Percentiles rank a stretch among this genome's conserved stretches.
Conservation (phyloP, 2,329 filamentous ascomycete species). For the Didymella arachidicola region DNA sequence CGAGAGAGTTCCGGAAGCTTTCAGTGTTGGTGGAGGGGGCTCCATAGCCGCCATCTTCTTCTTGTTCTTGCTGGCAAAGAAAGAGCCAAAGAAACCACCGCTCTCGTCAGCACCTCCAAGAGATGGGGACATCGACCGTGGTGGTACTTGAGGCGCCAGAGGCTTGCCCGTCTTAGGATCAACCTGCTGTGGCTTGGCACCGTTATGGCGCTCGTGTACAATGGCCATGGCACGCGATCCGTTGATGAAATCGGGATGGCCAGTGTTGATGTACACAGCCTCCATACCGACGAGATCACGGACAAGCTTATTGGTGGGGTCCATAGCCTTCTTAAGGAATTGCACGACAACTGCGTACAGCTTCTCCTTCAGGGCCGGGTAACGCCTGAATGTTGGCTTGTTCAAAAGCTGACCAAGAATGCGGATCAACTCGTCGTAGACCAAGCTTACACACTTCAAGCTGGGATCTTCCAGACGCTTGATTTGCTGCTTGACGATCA, state of each 20-base stretch:
- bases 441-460: constrained; percentile 94
- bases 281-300: constrained; percentile 94
- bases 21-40: constrained; percentile 87
- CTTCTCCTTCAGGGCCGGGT: constrained; percentile 95
- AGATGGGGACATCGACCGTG: constrained; percentile 77
- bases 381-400: constrained; percentile 90
- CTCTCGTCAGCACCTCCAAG: constrained; percentile 61
- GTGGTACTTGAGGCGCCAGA: constrained; percentile 71
- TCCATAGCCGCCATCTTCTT: constrained; percentile 99
- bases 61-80: constrained; percentile 99
- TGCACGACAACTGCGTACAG: constrained; percentile 89
- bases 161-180: constrained; percentile 99
- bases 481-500: constrained; percentile 99
- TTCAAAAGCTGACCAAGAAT: constrained; percentile 89
- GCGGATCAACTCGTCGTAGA: constrained; percentile 96
- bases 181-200: constrained; percentile 86
- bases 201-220: constrained; percentile 88
- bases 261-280: constrained; percentile 96
- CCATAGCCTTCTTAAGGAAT: constrained; percentile 99
- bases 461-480: constrained; percentile 95
- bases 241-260: constrained; percentile 96
- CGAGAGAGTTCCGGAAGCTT: constrained; percentile 90
- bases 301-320: constrained; percentile 97
- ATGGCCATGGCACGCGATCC: constrained; percentile 98
- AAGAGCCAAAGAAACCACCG: constrained; percentile 92